A percentile compares a stretch with the other conserved stretches of the same genome.
These are phyloP conservation scores for Choiromyces venosus DNA, from an alignment of 495 filamentous ascomycete species.

Conservation along the genomic window DNA sequence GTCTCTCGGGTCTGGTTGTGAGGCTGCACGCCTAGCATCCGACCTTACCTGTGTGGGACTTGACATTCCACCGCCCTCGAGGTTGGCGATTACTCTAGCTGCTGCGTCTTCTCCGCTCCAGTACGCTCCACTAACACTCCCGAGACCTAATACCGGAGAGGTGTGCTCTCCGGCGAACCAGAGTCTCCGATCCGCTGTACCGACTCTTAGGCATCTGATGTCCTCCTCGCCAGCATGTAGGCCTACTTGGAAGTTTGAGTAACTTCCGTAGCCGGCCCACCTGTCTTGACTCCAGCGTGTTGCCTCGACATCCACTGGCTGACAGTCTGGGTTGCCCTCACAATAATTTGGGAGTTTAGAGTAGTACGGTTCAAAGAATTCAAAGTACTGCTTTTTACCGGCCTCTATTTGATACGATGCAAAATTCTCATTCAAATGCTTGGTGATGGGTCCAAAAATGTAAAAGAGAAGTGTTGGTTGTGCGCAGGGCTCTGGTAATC, in stretches of 20 bases:
- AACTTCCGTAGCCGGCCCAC: slow-evolving; percentile 82
- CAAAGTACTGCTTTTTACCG: slow-evolving; percentile 48
- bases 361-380: slow-evolving; percentile 72
- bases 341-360: slow-evolving; percentile 65
- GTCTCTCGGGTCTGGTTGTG: slow-evolving; percentile 20
- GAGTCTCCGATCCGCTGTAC: slow-evolving; percentile 61
- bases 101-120: slow-evolving; percentile 84
- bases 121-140: slow-evolving; percentile 83
- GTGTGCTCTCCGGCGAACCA: slow-evolving; percentile 97
- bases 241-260: slow-evolving; percentile 81
- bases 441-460: slow-evolving; percentile 58
- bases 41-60: slow-evolving; percentile 9
- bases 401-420: slow-evolving; percentile 44
- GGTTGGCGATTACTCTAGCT: slow-evolving; percentile 52
- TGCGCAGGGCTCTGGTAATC: slow-evolving; percentile 54
- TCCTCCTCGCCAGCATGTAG: slow-evolving; percentile 65
- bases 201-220: slow-evolving; percentile 65
- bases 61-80: slow-evolving; percentile 16
- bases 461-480: slow-evolving; percentile 94
- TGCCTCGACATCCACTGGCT: slow-evolving; percentile 57
- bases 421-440: slow-evolving; percentile 46
- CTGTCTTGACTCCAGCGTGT: slow-evolving; percentile 81
- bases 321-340: slow-evolving; percentile 51
- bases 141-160: slow-evolving; percentile 78
- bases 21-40: background rate